phyloP scores from a whole-genome alignment of 2,329 filamentous ascomycete species.

The Ascochyta fabae region DNA sequence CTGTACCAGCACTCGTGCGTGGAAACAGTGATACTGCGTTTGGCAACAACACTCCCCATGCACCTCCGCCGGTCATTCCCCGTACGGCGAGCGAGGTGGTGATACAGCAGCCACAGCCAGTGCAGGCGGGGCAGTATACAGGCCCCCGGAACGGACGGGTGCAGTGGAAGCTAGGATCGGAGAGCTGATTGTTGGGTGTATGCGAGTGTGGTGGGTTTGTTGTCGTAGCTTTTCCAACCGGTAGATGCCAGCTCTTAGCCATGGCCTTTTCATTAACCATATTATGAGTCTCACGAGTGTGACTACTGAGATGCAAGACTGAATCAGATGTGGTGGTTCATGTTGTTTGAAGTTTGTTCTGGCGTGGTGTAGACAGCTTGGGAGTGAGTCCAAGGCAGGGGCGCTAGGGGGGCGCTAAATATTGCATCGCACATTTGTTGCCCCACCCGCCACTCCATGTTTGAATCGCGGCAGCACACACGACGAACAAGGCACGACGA shows the following conservation, averaged over 20 bases:
- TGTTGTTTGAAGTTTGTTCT: no score
- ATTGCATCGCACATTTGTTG: constrained; percentile 20
- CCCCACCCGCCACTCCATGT: constrained; percentile 29
- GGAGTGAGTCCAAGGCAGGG: not conserved
- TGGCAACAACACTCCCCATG: constrained; percentile 16
- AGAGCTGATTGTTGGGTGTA: constrained; percentile 23
- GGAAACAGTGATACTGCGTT: constrained; percentile 35
- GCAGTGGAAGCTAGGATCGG: constrained; percentile 46
- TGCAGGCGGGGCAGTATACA: constrained; percentile 28
- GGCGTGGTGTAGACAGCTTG: not conserved
- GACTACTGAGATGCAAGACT: not conserved
- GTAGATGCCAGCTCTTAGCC: no score
- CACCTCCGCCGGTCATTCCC: constrained; percentile 20
- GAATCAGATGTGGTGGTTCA: not conserved
- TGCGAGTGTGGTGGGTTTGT: not conserved
- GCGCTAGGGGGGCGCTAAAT: constrained; percentile 17
- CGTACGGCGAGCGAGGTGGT: constrained; percentile 37
- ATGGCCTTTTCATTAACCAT: no score
- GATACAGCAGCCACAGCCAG: constrained; percentile 35
- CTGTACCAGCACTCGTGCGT: constrained; percentile 17
- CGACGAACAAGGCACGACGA: constrained; percentile 10
- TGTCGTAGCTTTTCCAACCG: not conserved
- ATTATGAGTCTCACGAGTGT: no score
- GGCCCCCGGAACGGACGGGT: constrained; percentile 32
- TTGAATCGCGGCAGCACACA: constrained; percentile 20